phyloP scores from a whole-genome alignment of 768 basidiomycete genomes.

The Boletus patriciae region DNA sequence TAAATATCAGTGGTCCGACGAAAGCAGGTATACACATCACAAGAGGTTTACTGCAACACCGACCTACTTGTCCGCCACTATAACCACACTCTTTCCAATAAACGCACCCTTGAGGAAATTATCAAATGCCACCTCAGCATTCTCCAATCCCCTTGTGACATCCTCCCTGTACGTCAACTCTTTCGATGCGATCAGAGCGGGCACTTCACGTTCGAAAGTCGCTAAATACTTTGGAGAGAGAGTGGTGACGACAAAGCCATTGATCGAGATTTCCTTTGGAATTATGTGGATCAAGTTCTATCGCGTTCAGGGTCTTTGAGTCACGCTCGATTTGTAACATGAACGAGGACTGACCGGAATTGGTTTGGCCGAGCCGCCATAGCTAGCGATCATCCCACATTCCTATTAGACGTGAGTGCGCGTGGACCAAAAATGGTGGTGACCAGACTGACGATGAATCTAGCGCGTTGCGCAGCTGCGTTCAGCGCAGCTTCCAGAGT shows the following conservation, averaged over 20 bases:
- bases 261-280: slow-evolving; percentile 41
- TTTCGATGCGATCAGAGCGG: slow-evolving; percentile 42
- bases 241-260: slow-evolving; percentile 43
- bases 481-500: slow-evolving; percentile 56
- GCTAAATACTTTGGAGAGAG: slow-evolving; percentile 36
- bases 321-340: too few relatives aligned
- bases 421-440: background rate
- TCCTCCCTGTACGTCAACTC: slow-evolving; percentile 50
- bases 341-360: slow-evolving; percentile 1
- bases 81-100: slow-evolving; percentile 9
- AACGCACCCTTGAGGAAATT: slow-evolving; percentile 10
- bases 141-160: slow-evolving; percentile 44
- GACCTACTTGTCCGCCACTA: slow-evolving; percentile 5
- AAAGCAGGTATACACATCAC: background rate
- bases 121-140: slow-evolving; percentile 10
- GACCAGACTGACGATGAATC: slow-evolving; percentile 44
- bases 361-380: background rate
- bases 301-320: background rate
- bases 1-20: background rate
- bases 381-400: slow-evolving; percentile 26
- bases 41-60: background rate
- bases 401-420: slow-evolving; percentile 25
- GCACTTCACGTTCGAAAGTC: slow-evolving; percentile 44
- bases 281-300: slow-evolving; percentile 44
- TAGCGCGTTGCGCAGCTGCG: slow-evolving; percentile 42